A percentile compares a stretch with the other conserved stretches of the same genome.
Conservation (phyloP, 306 rosid species). For the Sesbania bispinosa region DNA sequence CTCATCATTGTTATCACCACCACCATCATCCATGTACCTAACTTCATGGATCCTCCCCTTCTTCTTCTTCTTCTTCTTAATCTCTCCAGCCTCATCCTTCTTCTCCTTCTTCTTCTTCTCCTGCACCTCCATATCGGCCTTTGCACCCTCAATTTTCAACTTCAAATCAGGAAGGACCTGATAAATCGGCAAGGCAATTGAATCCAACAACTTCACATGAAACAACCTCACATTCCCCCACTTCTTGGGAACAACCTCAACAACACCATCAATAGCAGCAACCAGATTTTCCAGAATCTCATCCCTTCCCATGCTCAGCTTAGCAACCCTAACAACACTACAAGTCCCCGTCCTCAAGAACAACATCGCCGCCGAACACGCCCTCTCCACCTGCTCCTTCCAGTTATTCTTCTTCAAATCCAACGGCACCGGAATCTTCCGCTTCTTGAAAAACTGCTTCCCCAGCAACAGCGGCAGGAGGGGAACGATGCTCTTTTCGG, state of each 20-base stretch:
- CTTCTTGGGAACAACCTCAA: constrained; percentile 55
- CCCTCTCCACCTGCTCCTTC: constrained; percentile 72
- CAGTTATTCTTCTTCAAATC: constrained; percentile 65
- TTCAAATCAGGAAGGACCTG: constrained; percentile 55
- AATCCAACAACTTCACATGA: constrained; percentile 71
- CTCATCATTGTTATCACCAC: not conserved
- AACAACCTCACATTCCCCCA: constrained; percentile 78
- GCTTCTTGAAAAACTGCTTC: constrained; percentile 71
- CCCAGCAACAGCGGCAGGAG: constrained; percentile 59
- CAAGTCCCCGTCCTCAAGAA: constrained; percentile 69
- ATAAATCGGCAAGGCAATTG: constrained; percentile 64
- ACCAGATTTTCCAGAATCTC: constrained; percentile 57
- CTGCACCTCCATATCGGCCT: not conserved
- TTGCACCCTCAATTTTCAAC: constrained; percentile 56
- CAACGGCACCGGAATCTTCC: constrained; percentile 76
- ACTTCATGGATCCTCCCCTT: constrained; percentile 79
- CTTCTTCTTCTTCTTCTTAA: constrained; percentile 43
- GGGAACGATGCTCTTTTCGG: constrained; percentile 56
- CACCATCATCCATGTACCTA: constrained; percentile 60
- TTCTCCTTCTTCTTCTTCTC: not conserved
- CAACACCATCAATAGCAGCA: constrained; percentile 51
- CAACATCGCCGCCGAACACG: constrained; percentile 47
- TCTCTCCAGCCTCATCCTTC: constrained; percentile 5
- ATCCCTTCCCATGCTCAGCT: constrained; percentile 43
- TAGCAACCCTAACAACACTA: constrained; percentile 68